Base-by-base conservation (phyloP, 148 eudicot species). In the Mesembryanthemum crystallinum region DNA sequence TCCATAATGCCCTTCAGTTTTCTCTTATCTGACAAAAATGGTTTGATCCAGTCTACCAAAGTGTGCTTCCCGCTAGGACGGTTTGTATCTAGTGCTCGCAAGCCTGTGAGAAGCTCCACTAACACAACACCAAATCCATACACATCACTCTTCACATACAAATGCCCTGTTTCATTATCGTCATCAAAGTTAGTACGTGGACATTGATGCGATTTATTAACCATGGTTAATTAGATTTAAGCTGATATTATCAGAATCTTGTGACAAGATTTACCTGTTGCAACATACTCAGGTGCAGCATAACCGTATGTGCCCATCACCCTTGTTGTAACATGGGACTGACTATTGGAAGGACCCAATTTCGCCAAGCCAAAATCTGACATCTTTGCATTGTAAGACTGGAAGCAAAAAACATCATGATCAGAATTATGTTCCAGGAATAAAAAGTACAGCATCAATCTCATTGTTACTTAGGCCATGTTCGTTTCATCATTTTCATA, bases 361-460 rank as follows among this genome's bases (percentile, higher is more conserved):
- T 86, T 93, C 1, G 94, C 98, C 51, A 91, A 71, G 21, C 98
- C 98, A 61, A 93, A 93, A 73, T 93, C 97, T 8, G 98, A 88
- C 58, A 93, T 79, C 78, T 93, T 93, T 35, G 97, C 86, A 76
- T 89, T 80, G 75, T 89, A 91, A 13, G 90, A 81, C 98, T 93
- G 83, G 3, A 35, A 69, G 58, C 73, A 9, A 79, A 17, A 75
- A 74, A 7, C 43, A 52, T 8, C 43, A 66, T 64, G 43, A 39
- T 72, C 49, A 68, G 72, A 20, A 65, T 27, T 18, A 21, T 57
- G 61, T 18, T 58, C 2, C 32, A 4, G 0, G 29, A 75, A 9
- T 45, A 11, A 11, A 6, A 45, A 8, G 14, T 13, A 25, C 20
- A n/a, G n/a, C 64, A 54, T 30, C 3, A 39, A 28, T 28, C 67